A percentile compares a stretch with the other conserved stretches of the same genome.
Conservation (phyloP, 2,329 filamentous ascomycete species). For the Cercospora sp. region DNA sequence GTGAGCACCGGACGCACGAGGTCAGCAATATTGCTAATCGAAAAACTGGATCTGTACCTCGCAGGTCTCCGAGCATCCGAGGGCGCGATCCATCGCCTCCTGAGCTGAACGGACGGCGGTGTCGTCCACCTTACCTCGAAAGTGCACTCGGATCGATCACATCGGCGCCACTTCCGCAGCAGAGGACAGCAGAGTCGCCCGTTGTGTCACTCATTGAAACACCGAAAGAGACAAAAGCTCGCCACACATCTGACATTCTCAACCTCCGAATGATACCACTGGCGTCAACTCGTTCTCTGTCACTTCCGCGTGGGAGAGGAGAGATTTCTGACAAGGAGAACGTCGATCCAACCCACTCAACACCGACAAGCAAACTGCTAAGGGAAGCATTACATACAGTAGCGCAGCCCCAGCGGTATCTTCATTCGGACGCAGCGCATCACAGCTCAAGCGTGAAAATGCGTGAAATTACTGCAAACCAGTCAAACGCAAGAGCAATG, state of each 20-base stretch:
- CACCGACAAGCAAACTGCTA: slow-evolving; percentile 28
- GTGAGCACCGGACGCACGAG: not conserved
- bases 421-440: not conserved
- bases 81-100: not conserved
- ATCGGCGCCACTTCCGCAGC: not conserved
- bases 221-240: not conserved
- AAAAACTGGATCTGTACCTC: not conserved
- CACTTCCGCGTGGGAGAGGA: not conserved
- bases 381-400: slow-evolving; percentile 16
- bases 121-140: not conserved
- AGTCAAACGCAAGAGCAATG: no score
- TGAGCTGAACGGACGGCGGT: not conserved
- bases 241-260: slow-evolving; percentile 32
- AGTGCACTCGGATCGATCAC: slow-evolving; percentile 4
- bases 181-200: not conserved
- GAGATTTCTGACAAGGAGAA: slow-evolving; percentile 23
- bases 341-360: slow-evolving; percentile 16
- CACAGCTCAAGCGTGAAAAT: not conserved
- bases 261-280: slow-evolving; percentile 8
- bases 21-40: not conserved
- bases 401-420: not conserved
- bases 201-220: not conserved
- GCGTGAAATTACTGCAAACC: not conserved
- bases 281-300: not conserved
- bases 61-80: not conserved